Evolutionary conservation across 495 filamentous ascomycete species (phyloP), one percentile per base, ranked within the genome.

Genomic region (Xylaria intraflava): DNA sequence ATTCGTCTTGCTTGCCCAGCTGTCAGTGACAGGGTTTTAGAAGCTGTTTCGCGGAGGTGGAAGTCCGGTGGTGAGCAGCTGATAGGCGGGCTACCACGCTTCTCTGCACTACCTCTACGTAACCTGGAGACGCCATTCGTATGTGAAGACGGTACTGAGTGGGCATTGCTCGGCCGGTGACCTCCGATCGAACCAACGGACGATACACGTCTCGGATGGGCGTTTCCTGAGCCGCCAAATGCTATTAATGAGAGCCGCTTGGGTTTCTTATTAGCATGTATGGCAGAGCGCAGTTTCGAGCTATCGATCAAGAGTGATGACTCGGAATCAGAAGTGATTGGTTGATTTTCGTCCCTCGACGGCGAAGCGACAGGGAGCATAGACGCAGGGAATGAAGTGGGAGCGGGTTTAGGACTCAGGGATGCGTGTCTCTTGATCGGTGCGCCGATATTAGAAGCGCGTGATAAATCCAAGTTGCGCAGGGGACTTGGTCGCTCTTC

Each of bases 401-500:
- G 40, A 6, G 41, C 31, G 2, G 61, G 17, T 30, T 62, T 65
- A 17, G 64, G 67, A 43, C 64, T 70, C 16, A 56, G 54, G 6
- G 61, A 64, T n/a, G 70, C 62, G 5, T 56, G 42, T 11, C 61
- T 61, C 24, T 31, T 51, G 20, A 35, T 59, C 4, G 72, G 67
- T 19, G 72, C 68, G 57, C 67, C 52, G 60, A 63, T 68, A 36
- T 73, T 76, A 65, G 62, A 50, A 50, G 73, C 60, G 57, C 67
- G 61, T 35, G 70, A 67, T 38, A 71, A 60, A 36, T 69, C 66
- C 20, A 77, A 60, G 53, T 62, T 67, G 36, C 74, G 71, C 17
- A 78, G 56, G 1, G 75, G 72, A 9, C 68, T 83, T 22, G 85
- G 74, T 10, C 83, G 82, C 40, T 89, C 78, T 12, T 88, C 88